A percentile compares a stretch with the other conserved stretches of the same genome.
These are phyloP conservation scores for Phylloporus arenicola DNA, from an alignment of 768 basidiomycete species.

Conservation along the genomic window DNA sequence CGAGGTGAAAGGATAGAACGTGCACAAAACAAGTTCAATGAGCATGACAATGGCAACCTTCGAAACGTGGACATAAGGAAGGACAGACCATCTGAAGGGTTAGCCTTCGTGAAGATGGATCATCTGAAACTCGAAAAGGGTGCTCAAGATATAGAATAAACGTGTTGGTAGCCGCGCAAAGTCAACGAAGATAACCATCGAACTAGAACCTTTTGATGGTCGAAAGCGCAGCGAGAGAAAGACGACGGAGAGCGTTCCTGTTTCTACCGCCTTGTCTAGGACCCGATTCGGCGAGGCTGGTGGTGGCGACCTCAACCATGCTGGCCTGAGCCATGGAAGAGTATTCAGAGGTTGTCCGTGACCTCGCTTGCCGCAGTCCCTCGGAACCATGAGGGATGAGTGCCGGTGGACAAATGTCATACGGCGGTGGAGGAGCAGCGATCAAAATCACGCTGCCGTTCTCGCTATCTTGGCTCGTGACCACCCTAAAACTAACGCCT, in stretches of 20 bases:
- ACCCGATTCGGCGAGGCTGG: slow-evolving; percentile 5
- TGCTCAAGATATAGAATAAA: slow-evolving; percentile 9
- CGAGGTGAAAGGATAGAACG: slow-evolving; percentile 3
- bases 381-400: slow-evolving; percentile 3
- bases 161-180: not conserved
- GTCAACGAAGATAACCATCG: not conserved
- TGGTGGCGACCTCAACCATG: slow-evolving; percentile 6
- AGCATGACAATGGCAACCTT: not conserved
- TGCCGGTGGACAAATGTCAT: slow-evolving; percentile 9
- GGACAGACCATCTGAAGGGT: not conserved
- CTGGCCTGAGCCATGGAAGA: slow-evolving; percentile 18
- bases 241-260: slow-evolving; percentile 23
- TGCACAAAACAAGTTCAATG: not conserved
- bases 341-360: slow-evolving; percentile 20
- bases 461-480: slow-evolving; percentile 26
- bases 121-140: not conserved
- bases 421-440: slow-evolving; percentile 26
- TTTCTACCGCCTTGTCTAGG: slow-evolving; percentile 13
- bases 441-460: slow-evolving; percentile 29
- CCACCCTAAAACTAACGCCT: slow-evolving; percentile 13
- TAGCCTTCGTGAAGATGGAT: not conserved
- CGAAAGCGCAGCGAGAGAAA: slow-evolving; percentile 30
- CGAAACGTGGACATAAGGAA: slow-evolving; percentile 6
- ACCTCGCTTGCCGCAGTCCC: slow-evolving; percentile 8
- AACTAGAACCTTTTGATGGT: slow-evolving; percentile 23